Evolutionary conservation across 768 basidiomycete genomes (phyloP).

Genomic region (Boletus subcaerulescens): DNA sequence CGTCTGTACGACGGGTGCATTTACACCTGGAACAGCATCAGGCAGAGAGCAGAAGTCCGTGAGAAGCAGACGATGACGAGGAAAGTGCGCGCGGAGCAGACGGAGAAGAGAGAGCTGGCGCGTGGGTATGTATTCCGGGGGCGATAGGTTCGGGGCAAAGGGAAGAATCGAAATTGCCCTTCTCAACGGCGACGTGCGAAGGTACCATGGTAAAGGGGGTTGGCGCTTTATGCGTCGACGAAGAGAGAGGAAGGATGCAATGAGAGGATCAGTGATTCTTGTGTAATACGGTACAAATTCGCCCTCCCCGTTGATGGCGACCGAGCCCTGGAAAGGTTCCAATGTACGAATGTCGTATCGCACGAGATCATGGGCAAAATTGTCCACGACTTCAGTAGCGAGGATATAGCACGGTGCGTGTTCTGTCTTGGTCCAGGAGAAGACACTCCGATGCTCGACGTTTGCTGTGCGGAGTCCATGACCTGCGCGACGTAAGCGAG

Average conservation of each 20-base stretch:
- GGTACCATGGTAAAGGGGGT: slow-evolving; percentile 56
- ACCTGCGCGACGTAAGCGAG: slow-evolving; percentile 51
- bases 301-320: slow-evolving; percentile 73
- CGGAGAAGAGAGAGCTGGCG: slow-evolving; percentile 82
- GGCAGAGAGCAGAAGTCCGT: slow-evolving; percentile 91
- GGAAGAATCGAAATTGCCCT: slow-evolving; percentile 69
- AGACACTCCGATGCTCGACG: slow-evolving; percentile 76
- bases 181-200: slow-evolving; percentile 54
- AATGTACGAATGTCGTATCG: slow-evolving; percentile 83
- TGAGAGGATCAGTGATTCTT: slow-evolving; percentile 80
- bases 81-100: slow-evolving; percentile 79
- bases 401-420: slow-evolving; percentile 88
- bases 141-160: slow-evolving; percentile 85
- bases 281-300: slow-evolving; percentile 85
- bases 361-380: slow-evolving; percentile 94
- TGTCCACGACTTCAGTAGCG: slow-evolving; percentile 97
- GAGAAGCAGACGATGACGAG: slow-evolving; percentile 89
- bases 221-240: slow-evolving; percentile 58
- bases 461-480: slow-evolving; percentile 46
- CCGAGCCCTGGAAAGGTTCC: slow-evolving; percentile 78
- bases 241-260: slow-evolving; percentile 71
- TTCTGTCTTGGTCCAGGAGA: slow-evolving; percentile 76
- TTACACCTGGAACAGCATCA: slow-evolving; percentile 64
- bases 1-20: slow-evolving; percentile 95
- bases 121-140: slow-evolving; percentile 90